phyloP scores from a whole-genome alignment of 1,284 basidiomycete genomes.

The Ceratobasidium sp. region DNA sequence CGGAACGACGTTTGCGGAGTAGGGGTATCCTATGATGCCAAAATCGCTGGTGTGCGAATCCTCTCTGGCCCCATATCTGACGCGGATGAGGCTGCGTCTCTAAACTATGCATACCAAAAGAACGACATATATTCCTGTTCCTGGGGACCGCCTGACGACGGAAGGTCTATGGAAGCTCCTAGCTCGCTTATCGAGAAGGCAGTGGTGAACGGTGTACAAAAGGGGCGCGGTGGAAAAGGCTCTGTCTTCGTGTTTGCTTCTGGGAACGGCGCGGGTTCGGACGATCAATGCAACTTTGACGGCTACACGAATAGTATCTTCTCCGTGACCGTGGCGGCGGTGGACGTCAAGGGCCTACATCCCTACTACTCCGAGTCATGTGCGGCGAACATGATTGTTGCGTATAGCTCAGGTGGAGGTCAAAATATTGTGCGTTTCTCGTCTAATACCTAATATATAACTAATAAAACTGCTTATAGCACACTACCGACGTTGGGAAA shows the following conservation, averaged over 20 bases:
- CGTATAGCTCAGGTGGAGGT: conserved; percentile 95
- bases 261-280: conserved; percentile 91
- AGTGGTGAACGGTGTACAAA: conserved; percentile 92
- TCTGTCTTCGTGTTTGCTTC: conserved; percentile 98
- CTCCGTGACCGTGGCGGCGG: conserved; percentile 93
- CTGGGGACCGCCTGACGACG: conserved; percentile 98
- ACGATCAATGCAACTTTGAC: conserved; percentile 99
- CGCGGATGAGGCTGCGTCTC: conserved; percentile 94
- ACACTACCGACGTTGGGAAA: conserved; percentile 93
- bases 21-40: conserved; percentile 91
- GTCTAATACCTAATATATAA: not conserved
- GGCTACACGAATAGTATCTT: conserved; percentile 99
- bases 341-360: conserved; percentile 92
- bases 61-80: conserved; percentile 97
- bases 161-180: conserved; percentile 94
- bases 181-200: conserved; percentile 93
- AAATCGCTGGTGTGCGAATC: conserved; percentile 94
- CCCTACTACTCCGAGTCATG: conserved; percentile 98
- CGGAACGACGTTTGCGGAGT: conserved; percentile 96
- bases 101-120: conserved; percentile 94
- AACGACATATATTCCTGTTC: conserved; percentile 96
- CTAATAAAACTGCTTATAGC: conserved; percentile 65
- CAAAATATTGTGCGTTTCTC: conserved; percentile 81
- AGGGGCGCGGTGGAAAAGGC: conserved; percentile 90
- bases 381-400: conserved; percentile 95